Conservation (phyloP, 2,329 filamentous ascomycete genomes). For the Lachnellula subtilissima region DNA sequence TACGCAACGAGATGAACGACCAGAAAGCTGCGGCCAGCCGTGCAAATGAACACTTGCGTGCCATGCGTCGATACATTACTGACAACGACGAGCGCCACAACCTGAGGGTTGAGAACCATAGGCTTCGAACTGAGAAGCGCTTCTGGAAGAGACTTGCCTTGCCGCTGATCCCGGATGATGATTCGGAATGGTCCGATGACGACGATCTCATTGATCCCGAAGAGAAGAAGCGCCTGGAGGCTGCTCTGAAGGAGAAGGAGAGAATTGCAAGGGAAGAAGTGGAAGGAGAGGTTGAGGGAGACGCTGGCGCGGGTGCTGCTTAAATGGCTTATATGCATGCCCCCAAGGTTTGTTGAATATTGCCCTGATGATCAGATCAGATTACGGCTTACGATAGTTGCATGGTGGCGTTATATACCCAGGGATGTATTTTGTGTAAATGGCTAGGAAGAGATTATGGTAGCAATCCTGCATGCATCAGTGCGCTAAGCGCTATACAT, state of each 20-base stretch:
- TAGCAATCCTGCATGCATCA: too few relatives aligned
- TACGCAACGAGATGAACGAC: constrained; percentile 63
- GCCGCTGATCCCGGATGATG: constrained; percentile 55
- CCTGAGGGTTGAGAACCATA: constrained; percentile 47
- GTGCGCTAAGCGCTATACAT: too few relatives aligned
- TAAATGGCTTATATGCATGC: background rate
- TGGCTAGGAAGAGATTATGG: background rate
- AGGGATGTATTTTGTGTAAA: background rate
- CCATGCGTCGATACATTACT: constrained; percentile 52
- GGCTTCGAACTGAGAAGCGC: constrained; percentile 53
- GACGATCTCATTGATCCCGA: constrained; percentile 58
- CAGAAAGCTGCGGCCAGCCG: constrained; percentile 57
- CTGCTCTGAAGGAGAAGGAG: constrained; percentile 23
- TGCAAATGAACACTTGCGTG: constrained; percentile 53
- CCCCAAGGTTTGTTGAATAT: background rate
- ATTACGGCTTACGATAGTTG: background rate
- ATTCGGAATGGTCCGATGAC: constrained; percentile 55
- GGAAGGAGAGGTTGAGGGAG: constrained; percentile 15
- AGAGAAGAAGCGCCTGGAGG: constrained; percentile 48
- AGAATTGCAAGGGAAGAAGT: constrained; percentile 13
- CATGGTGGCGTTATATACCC: background rate
- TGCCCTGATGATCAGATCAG: background rate
- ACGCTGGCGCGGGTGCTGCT: background rate
- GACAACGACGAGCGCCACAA: constrained; percentile 52
- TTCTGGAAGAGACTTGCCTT: constrained; percentile 66